Conservation (phyloP, 169 alveolate species). For the Plasmodium knowlesi region DNA sequence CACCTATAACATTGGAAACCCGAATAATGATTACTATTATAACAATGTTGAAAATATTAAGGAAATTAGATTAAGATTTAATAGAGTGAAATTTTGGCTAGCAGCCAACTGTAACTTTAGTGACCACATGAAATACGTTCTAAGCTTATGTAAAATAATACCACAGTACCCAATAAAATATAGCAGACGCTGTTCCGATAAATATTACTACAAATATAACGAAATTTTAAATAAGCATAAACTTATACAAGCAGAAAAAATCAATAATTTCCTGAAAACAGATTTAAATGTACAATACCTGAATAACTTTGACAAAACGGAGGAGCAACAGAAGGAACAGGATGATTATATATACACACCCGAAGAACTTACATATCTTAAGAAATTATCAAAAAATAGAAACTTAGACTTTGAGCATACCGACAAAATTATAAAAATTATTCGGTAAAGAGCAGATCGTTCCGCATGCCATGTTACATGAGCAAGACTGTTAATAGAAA, state of each 20-base stretch:
- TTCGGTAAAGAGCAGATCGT: background rate
- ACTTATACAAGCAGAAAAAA: conserved; percentile 69
- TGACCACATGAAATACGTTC: conserved; percentile 67
- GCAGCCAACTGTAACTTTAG: conserved; percentile 88
- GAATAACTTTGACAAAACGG: conserved; percentile 30
- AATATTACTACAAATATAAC: conserved; percentile 58
- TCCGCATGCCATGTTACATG: background rate
- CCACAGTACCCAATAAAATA: conserved; percentile 70
- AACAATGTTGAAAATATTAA: conserved; percentile 77
- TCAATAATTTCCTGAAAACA: conserved; percentile 52
- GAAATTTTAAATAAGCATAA: conserved; percentile 70
- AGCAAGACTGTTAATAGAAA: background rate
- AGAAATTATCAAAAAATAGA: conserved; percentile 69
- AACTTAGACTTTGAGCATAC: conserved; percentile 50
- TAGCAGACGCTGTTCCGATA: conserved; percentile 66
- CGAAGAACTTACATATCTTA: conserved; percentile 72
- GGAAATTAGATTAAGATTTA: conserved; percentile 89
- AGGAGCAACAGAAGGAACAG: conserved; percentile 19
- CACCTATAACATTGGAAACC: conserved; percentile 80
- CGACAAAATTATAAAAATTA: conserved; percentile 67
- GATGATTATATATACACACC: conserved; percentile 69
- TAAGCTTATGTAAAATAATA: conserved; percentile 71
- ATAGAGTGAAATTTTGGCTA: conserved; percentile 90
- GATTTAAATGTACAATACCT: conserved; percentile 67
- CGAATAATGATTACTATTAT: conserved; percentile 77